A percentile compares a stretch with the other conserved stretches of the same genome.
Conservation (phyloP, 2,329 filamentous ascomycete species). For the Ramichloridium luteum region DNA sequence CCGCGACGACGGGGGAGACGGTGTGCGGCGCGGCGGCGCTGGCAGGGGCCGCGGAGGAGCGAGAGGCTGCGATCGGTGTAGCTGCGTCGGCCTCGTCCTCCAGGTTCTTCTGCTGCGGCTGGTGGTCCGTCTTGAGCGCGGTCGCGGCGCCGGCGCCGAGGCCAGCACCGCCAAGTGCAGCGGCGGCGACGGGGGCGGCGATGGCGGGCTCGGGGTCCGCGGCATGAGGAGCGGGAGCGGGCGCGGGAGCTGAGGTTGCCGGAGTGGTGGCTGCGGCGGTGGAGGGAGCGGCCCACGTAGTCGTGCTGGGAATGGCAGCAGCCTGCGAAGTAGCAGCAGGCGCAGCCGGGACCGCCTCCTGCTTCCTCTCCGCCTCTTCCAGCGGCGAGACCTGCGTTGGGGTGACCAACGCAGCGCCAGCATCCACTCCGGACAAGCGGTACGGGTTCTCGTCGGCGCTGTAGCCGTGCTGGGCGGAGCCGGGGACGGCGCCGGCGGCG, state of each 20-base stretch:
- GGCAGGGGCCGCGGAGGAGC: too few relatives aligned
- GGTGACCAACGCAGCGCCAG: slow-evolving; percentile 1
- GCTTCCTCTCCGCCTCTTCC: slow-evolving; percentile 1
- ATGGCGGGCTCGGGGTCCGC: neutral
- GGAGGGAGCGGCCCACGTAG: neutral
- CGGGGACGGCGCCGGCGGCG: slow-evolving; percentile 24
- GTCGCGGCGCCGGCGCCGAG: neutral
- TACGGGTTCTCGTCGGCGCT: slow-evolving; percentile 19
- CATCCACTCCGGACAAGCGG: slow-evolving; percentile 16
- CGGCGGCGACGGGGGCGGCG: neutral
- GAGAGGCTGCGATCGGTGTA: neutral
- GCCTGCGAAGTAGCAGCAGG: neutral
- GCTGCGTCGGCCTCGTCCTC: neutral
- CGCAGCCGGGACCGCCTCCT: slow-evolving; percentile 2
- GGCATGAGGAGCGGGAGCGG: neutral
- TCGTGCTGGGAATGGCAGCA: neutral
- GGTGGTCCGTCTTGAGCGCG: neutral
- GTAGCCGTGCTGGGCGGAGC: slow-evolving; percentile 14
- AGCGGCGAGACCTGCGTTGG: slow-evolving; percentile 2
- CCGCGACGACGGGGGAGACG: too few relatives aligned
- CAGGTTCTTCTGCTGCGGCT: neutral
- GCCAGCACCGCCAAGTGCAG: neutral
- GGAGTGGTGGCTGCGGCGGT: neutral
- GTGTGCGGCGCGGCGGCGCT: too few relatives aligned
- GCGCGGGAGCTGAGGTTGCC: neutral